Evolutionary conservation across 1,139 yeast species (phyloP), one percentile per base, ranked within the genome.

Genomic region (Petasospora rhodanensis): DNA sequence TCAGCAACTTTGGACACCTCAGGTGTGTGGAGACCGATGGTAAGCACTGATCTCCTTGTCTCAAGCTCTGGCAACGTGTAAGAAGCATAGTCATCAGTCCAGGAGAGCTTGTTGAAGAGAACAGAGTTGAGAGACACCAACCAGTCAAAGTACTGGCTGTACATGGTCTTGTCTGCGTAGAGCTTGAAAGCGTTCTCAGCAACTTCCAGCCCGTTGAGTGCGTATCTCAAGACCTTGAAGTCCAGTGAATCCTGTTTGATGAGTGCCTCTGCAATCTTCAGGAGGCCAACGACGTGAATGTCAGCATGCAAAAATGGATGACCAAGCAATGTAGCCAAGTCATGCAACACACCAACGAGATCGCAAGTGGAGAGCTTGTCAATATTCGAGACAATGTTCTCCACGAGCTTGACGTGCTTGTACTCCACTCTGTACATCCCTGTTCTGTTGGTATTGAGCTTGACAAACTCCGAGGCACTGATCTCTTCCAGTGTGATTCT

Each of bases 371-470:
- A 34, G 9, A 63, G 28, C n/a, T 24, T 30, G 3, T 53, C 51
- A 5, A 59, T 40, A 27, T 56, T 52, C 4, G 49, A 32, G 22
- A 50, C 34, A 14, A 71, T 47, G 17, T 50, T 48, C 1, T 56
- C 50, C 31, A 63, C 55, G 17, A 55, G 43, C 16, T 38, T 34
- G 4, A 35, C 12, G 16, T 55, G 41, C 17, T 55, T 55, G 37
- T 64, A 64, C 6, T 61, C 52, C 2, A 59, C 61, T 38, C 69
- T 60, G 46, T 66, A 74, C 42, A 66, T 61, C 4, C 77, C 79
- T 14, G 66, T 60, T 36, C 68, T 59, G 37, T 68, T 64, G 15
- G 68, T 55, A 45, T 79, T 79, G 14, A 71, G 43, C 18, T 61
- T 43, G 12, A 63, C 40, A 15, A 68, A 49, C 10, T 56, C 51